A percentile compares a stretch with the other conserved stretches of the same genome.
phyloP scores from a whole-genome alignment of 306 rosid genomes.

The Hippophae tibetana region DNA sequence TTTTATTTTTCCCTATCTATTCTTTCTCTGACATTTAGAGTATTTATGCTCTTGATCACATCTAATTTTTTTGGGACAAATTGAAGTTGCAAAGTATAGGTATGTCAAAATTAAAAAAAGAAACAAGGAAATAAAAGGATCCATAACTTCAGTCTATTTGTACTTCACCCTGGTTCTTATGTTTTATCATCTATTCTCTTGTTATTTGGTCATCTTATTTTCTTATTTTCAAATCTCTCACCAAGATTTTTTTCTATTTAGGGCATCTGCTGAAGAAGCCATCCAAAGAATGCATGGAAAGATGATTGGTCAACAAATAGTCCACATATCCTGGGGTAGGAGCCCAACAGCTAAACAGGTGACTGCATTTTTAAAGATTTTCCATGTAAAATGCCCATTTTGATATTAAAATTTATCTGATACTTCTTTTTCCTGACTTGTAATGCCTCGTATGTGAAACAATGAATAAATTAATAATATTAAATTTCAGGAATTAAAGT shows the following conservation, averaged over 20 bases:
- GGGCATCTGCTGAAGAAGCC: slow-evolving; percentile 82
- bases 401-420: background rate
- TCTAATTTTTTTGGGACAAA: slow-evolving; percentile 4
- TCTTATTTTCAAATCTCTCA: background rate
- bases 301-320: slow-evolving; percentile 69
- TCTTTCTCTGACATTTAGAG: background rate
- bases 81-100: slow-evolving; percentile 1
- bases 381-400: slow-evolving; percentile 3
- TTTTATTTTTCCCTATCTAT: background rate
- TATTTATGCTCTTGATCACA: background rate
- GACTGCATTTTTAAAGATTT: slow-evolving; percentile 11
- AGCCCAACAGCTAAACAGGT: slow-evolving; percentile 76
- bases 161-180: background rate
- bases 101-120: background rate
- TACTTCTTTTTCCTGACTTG: background rate
- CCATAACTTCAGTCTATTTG: slow-evolving; percentile 4
- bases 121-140: background rate
- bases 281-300: slow-evolving; percentile 86
- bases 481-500: background rate
- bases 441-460: background rate
- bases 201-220: slow-evolving; percentile 6
- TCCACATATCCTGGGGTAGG: slow-evolving; percentile 79
- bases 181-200: background rate
- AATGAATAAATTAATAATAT: background rate
- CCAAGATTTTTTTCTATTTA: slow-evolving; percentile 17